These are phyloP conservation scores for Melaleuca alternifolia DNA, from an alignment of 345 rosid genomes.

Conservation along the genomic window DNA sequence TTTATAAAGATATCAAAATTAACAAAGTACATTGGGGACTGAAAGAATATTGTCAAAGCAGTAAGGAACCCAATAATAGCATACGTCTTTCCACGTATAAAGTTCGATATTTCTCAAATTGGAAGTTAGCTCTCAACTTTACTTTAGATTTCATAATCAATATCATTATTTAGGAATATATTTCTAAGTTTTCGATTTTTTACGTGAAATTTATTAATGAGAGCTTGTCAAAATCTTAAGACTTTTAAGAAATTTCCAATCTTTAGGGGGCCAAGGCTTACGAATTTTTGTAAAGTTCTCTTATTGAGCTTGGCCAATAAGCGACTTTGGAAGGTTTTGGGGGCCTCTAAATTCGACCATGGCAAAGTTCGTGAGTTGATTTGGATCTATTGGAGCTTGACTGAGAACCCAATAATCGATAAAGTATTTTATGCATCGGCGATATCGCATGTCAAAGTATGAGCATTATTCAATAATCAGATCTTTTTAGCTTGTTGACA, in stretches of 20 bases:
- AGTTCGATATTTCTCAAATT: not conserved
- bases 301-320: not conserved
- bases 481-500: not conserved
- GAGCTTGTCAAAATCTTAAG: not conserved
- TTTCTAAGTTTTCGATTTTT: not conserved
- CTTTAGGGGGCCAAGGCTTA: not conserved
- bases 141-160: not conserved
- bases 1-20: not conserved
- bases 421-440: not conserved
- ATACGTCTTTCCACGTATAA: not conserved
- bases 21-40: not conserved
- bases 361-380: not conserved
- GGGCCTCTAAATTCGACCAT: not conserved
- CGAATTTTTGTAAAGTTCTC: not conserved
- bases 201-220: not conserved
- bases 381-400: not conserved
- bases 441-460: not conserved
- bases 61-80: not conserved
- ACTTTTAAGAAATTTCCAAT: not conserved
- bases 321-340: not conserved
- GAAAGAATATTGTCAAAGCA: not conserved
- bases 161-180: not conserved
- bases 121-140: not conserved
- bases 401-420: not conserved
- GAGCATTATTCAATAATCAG: not conserved